Evolutionary conservation across 2,329 filamentous ascomycete genomes (phyloP).

Genomic region (Magnaporthiopsis rhizophila): DNA sequence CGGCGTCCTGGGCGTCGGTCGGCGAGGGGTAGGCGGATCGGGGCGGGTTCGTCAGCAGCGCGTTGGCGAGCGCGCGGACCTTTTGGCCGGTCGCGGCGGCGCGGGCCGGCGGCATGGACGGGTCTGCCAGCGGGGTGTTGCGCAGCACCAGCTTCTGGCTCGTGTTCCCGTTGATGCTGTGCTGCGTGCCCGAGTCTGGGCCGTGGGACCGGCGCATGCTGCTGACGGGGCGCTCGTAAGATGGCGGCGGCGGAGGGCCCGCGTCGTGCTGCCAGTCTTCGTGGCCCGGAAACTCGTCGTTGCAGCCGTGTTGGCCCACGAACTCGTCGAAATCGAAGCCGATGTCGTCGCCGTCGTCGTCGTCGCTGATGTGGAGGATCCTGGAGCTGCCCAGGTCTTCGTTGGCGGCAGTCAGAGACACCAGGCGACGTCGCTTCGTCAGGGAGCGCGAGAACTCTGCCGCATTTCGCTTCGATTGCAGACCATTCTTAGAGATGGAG

Average conservation of each 20-base stretch:
- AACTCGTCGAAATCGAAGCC: background rate
- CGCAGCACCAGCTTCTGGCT: background rate
- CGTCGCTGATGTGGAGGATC: background rate
- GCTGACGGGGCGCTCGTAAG: background rate
- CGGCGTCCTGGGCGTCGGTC: constrained; percentile 1
- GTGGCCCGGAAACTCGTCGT: background rate
- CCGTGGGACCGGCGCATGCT: background rate
- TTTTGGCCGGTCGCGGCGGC: background rate
- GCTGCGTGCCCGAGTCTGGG: background rate
- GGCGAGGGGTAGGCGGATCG: background rate
- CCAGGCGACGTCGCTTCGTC: background rate
- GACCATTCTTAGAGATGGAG: background rate
- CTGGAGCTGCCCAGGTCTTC: background rate
- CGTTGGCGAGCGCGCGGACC: background rate
- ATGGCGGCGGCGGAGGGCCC: background rate
- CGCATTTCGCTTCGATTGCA: background rate
- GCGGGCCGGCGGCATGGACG: background rate
- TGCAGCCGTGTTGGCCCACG: no score
- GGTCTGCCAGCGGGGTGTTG: background rate
- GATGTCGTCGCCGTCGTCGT: background rate
- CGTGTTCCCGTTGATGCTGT: background rate
- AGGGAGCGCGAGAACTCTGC: background rate
- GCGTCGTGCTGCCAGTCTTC: background rate
- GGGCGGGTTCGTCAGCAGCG: constrained; percentile 1
- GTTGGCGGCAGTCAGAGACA: background rate